Base-by-base conservation (phyloP, 768 basidiomycete species). In the Tulasnella sp. region DNA sequence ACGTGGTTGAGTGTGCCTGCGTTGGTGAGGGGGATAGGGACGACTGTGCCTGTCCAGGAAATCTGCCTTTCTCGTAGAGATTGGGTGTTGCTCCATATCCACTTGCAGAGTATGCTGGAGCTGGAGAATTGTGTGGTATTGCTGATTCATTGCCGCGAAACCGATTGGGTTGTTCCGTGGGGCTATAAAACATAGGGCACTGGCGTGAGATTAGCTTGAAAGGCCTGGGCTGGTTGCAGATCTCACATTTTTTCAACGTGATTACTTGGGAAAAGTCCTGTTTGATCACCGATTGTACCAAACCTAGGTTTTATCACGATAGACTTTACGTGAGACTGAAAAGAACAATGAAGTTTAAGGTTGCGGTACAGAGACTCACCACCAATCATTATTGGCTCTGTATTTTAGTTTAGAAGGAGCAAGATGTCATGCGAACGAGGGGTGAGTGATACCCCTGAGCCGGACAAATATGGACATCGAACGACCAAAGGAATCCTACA, bases 231-330 rank as follows among this genome's bases (percentile, higher is more conserved):
- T 20, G 13, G 29, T 20, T 4, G 33, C 4, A 37, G n/a, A 20
- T 7, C 27, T 31, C 24, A 51, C 49, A 51, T 51, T 40, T 43
- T 51, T 7, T 1, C 1, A 29, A 34, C 49, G 40, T 51, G 49
- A 20, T 51, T 51, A 32, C 49, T 51, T n/a, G 49, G 49, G 49
- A 51, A 51, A 13, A 51, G 49, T 29, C 49, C 49, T 2, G 49
- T 51, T 15, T 42, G 40, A 25, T 42, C 49, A 22, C 49, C 24
- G 28, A 27, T 32, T 27, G 44, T 51, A 3, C 49, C 49, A 40
- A 42, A 42, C n/a, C n/a, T n/a, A n/a, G n/a, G n/a, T n/a, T n/a
- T n/a, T n/a, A n/a, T n/a, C n/a, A n/a, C n/a, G n/a, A n/a, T n/a
- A n/a, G n/a, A n/a, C n/a, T n/a, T n/a, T n/a, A n/a, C n/a, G n/a